Base-by-base conservation (phyloP, 129 eudicot genomes). In the Artemisia annua region DNA sequence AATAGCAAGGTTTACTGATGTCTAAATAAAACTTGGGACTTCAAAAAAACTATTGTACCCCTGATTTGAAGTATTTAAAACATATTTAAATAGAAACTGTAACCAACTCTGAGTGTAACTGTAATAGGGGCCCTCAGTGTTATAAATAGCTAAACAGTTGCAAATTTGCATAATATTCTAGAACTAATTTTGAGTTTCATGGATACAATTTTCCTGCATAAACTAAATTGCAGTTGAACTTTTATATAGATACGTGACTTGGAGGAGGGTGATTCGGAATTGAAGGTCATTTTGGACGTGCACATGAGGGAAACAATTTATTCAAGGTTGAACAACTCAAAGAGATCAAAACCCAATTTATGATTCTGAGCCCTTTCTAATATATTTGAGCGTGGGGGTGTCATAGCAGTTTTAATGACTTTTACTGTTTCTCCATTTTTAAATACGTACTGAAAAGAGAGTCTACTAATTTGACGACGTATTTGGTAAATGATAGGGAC, bases 221-320 rank as follows among this genome's bases (percentile, higher is more conserved):
- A 32, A 54, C 71, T 75, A 60, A 81, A 50, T 67, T 39, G 46
- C 69, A 54, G 56, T 52, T 46, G 46, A 71, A 67, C 77, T 16
- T 63, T 74, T 69, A 22, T 87, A 71, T 85, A 94, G 98, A 83
- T 85, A 46, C 77, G 78, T 30, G 96, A 90, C 81, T 75, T 94
- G 79, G 82, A 85, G 86, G 88, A 79, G 62, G 83, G 89, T 72
- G 91, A 88, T 16, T 67, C 12, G 14, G 97, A 94, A 74, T 78
- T 94, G 73, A 88, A 84, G 79, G 88, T 84, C 48, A 58, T 90
- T 67, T 53, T 86, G 87, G 96, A 90, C 58, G 88, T 94, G 89
- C 89, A 85, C 78, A 75, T 67, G 20, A 86, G 86, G 66, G 96
- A 94, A 75, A 81, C 85, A 8, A 54, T 80, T 32, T 80, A 82